These are phyloP conservation scores for Pleurotus sapidus DNA, from an alignment of 768 basidiomycete species.

Conservation along the genomic window DNA sequence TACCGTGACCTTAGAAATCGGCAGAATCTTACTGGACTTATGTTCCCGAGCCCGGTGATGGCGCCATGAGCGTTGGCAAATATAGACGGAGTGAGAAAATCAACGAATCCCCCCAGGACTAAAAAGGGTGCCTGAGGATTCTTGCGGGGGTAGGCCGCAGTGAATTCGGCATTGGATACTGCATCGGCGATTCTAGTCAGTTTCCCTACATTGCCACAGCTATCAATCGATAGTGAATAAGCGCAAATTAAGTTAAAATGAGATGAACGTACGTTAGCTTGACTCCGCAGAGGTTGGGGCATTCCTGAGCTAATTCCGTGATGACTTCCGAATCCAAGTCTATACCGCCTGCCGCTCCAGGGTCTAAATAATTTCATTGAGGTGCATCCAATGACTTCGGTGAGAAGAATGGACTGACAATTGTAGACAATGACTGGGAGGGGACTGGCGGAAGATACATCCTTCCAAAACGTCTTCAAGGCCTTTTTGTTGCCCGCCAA, in stretches of 20 bases:
- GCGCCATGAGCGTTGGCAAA: constrained; percentile 81
- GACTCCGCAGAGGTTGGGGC: constrained; percentile 78
- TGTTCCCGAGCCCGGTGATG: constrained; percentile 86
- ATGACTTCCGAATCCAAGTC: constrained; percentile 91
- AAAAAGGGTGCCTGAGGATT: constrained; percentile 68
- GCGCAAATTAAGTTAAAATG: not conserved
- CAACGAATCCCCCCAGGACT: constrained; percentile 82
- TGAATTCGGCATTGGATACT: constrained; percentile 57
- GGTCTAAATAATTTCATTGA: constrained; percentile 39
- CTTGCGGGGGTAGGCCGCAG: constrained; percentile 61
- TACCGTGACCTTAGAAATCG: constrained; percentile 4
- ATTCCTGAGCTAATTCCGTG: constrained; percentile 70
- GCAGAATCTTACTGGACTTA: constrained; percentile 57
- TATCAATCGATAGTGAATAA: constrained; percentile 20
- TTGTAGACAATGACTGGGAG: constrained; percentile 90
- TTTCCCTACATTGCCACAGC: constrained; percentile 91
- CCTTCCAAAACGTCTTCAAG: constrained; percentile 74
- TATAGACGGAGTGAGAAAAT: constrained; percentile 75
- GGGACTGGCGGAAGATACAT: constrained; percentile 76
- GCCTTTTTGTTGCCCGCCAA: constrained; percentile 60
- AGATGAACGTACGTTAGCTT: constrained; percentile 74
- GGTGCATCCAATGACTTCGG: not conserved
- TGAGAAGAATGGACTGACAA: constrained; percentile 45
- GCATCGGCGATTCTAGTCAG: constrained; percentile 78
- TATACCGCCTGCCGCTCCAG: constrained; percentile 85